phyloP scores from a whole-genome alignment of 2,329 filamentous ascomycete genomes.

The Penicillium sp. region DNA sequence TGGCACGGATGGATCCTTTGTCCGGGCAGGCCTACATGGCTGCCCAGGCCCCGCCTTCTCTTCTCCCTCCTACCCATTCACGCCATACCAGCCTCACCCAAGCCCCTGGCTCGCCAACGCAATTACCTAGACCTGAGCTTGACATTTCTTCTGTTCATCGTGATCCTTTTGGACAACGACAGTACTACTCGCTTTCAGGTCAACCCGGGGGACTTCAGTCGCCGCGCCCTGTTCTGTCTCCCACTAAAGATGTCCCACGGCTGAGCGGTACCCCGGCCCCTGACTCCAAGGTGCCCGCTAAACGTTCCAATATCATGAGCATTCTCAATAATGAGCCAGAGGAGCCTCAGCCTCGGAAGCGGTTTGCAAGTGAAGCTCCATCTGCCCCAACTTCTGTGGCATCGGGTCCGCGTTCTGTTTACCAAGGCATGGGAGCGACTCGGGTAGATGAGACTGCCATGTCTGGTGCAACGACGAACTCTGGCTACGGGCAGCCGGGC shows the following conservation, averaged over 20 bases:
- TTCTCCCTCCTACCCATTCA: constrained; percentile 34
- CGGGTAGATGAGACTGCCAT: constrained; percentile 28
- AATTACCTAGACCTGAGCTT: constrained; percentile 31
- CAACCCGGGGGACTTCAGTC: constrained; percentile 31
- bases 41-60: constrained; percentile 26
- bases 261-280: constrained; percentile 32
- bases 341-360: constrained; percentile 48
- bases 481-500: constrained; percentile 29
- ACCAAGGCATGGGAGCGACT: constrained; percentile 24
- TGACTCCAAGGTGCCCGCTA: constrained; percentile 45
- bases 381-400: constrained; percentile 15
- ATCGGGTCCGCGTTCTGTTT: constrained; percentile 31
- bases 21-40: constrained; percentile 32
- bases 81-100: constrained; percentile 38
- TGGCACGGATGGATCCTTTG: constrained; percentile 36
- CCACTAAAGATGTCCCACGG: constrained; percentile 38
- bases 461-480: constrained; percentile 23
- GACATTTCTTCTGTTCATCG: constrained; percentile 38
- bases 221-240: constrained; percentile 31
- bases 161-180: constrained; percentile 35
- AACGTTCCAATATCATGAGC: constrained; percentile 52
- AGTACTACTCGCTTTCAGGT: constrained; percentile 32
- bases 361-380: constrained; percentile 42
- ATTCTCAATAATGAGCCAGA: constrained; percentile 51
- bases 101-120: constrained; percentile 36